A percentile compares a stretch with the other conserved stretches of the same genome.
Evolutionary conservation across 139 green algal species (phyloP).

Genomic region (Monoraphidium neglectum): DNA sequence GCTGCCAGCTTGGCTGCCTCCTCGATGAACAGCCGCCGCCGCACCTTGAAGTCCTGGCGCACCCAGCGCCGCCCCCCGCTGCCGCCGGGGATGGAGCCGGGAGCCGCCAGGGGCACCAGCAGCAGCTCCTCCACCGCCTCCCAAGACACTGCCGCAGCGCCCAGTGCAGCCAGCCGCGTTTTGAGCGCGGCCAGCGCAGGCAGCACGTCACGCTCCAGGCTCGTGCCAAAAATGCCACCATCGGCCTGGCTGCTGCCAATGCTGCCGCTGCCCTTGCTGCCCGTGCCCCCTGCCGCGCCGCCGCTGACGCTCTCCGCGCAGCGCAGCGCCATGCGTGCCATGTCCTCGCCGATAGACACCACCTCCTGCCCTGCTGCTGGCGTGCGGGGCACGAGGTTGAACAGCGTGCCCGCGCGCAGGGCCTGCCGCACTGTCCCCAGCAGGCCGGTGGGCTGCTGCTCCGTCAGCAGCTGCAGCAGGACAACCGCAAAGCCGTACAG

Average conservation of each 20-base stretch:
- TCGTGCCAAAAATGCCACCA: neutral
- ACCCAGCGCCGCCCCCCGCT: slow-evolving; percentile 52
- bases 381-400: slow-evolving; percentile 46
- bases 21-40: slow-evolving; percentile 58
- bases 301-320: too few species aligned
- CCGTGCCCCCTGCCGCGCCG: too few species aligned
- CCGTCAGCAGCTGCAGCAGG: slow-evolving; percentile 62
- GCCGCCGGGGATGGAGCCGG: slow-evolving; percentile 1
- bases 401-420: slow-evolving; percentile 32
- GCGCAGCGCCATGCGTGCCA: slow-evolving; percentile 44
- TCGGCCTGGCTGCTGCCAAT: slow-evolving; percentile 11
- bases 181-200: slow-evolving; percentile 47
- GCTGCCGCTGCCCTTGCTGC: too few species aligned
- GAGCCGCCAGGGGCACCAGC: slow-evolving; percentile 51
- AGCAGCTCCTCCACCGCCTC: slow-evolving; percentile 68
- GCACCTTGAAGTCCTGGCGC: slow-evolving; percentile 63
- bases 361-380: slow-evolving; percentile 13
- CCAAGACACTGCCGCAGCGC: slow-evolving; percentile 49
- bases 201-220: slow-evolving; percentile 53
- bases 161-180: slow-evolving; percentile 33
- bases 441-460: slow-evolving; percentile 50
- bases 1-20: slow-evolving; percentile 62
- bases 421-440: slow-evolving; percentile 45
- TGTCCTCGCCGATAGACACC: slow-evolving; percentile 22
- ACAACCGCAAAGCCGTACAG: slow-evolving; percentile 57